Evolutionary conservation across 192 early-diverging fungal genomes (phyloP), one percentile per base, ranked within the genome.

Genomic region (Entomortierella chlamydospora): DNA sequence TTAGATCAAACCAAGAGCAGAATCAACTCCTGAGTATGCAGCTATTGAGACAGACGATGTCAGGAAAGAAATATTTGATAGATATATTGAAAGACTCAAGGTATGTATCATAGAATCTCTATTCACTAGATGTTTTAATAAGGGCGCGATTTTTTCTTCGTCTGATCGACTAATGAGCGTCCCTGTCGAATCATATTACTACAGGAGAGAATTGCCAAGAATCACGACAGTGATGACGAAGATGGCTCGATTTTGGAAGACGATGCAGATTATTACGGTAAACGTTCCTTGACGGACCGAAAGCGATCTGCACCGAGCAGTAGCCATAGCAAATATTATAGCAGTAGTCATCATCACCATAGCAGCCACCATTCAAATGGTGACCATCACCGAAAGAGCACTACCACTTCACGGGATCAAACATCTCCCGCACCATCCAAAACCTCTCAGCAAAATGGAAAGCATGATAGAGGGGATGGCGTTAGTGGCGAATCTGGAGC

Each of bases 31-130:
- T 3, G 95, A 95, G 66, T 96, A 86, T 68, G 73, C 76, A 25
- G 90, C 85, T 7, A 61, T 98, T 54, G 91, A 89, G 9, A 83
- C 85, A 7, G 94, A 95, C 54, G 61, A 85, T 9, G 84, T 82
- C 57, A 82, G 92, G 18, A 83, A 88, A 37, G 88, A 90, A 78
- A 88, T 90, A 11, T 98, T 96, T 82, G 89, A 94, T 37, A 88
- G 88, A 69, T 90, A 87, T 22, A 77, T 95, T 23, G 84, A 85
- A 52, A 73, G 93, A 12, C 65, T 91, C 17, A 89, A 87, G 83
- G 95, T 87, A 87, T 22, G 31, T 22, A 12, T 0, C 11, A 28
- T 2, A 54, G 15, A 54, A 54, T 11, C n/a, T n/a, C n/a, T n/a
- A n/a, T n/a, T n/a, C n/a, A n/a, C n/a, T n/a, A n/a, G n/a, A n/a